These are phyloP conservation scores for Monosporascus sp. DNA, from an alignment of 2,329 filamentous ascomycete species.

Conservation along the genomic window DNA sequence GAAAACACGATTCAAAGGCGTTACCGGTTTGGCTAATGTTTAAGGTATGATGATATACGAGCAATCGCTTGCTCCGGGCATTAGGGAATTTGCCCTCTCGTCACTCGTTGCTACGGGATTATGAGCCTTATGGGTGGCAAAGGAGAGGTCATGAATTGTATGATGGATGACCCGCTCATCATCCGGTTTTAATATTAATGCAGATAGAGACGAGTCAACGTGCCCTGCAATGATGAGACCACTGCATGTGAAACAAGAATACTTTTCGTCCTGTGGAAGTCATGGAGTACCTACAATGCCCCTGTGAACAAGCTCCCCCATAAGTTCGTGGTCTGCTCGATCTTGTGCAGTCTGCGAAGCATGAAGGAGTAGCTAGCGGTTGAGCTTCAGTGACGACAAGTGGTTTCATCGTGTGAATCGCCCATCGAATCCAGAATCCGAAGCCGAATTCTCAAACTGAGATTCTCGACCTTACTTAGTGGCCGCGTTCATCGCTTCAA, in stretches of 20 bases:
- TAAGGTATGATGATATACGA: slow-evolving; percentile 19
- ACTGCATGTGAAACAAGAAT: not conserved
- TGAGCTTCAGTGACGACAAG: too few species aligned
- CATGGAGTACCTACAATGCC: too few species aligned
- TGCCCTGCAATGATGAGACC: not conserved
- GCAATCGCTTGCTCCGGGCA: slow-evolving; percentile 19
- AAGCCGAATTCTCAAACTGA: too few species aligned
- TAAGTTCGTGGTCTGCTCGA: too few species aligned
- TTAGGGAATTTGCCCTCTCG: slow-evolving; percentile 6
- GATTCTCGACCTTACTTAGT: too few species aligned
- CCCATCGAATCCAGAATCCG: too few species aligned
- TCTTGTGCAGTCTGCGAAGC: too few species aligned
- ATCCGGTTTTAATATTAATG: not conserved
- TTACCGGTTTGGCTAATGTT: slow-evolving; percentile 9
- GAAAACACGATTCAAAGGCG: slow-evolving; percentile 18
- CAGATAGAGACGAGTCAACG: not conserved
- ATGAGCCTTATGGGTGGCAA: slow-evolving; percentile 7
- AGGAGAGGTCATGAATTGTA: slow-evolving; percentile 4
- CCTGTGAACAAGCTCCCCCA: too few species aligned
- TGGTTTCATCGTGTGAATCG: too few species aligned
- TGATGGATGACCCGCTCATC: not conserved
- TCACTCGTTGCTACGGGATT: slow-evolving; percentile 13
- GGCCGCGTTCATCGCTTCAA: too few species aligned
- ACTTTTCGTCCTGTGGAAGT: too few species aligned
- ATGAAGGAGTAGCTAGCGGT: too few species aligned